These are phyloP conservation scores for Cyanidiococcus yangmingshanensis DNA, from an alignment of 23 red algal genomes.

Conservation along the genomic window DNA sequence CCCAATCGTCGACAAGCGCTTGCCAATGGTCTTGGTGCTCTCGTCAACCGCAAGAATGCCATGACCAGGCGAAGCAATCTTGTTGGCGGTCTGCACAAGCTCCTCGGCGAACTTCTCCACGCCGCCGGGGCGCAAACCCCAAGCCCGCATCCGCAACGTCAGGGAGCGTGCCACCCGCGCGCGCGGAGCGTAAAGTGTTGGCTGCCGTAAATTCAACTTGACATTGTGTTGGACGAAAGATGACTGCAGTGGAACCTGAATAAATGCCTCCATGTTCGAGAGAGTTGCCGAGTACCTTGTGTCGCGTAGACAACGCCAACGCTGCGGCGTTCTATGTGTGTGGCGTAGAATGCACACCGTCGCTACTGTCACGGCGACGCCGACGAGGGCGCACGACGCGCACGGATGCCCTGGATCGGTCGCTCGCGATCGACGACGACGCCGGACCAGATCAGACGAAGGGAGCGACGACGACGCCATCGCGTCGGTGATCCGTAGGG, in stretches of 20 bases:
- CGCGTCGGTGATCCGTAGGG: too few species aligned
- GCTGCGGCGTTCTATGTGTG: neutral
- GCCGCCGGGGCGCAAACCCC: constrained; percentile 24
- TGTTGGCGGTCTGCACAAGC: constrained; percentile 50
- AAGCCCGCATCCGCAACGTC: neutral
- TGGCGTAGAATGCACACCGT: neutral
- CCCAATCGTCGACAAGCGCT: constrained; percentile 88
- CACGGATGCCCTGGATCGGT: too few species aligned
- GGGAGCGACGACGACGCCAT: too few species aligned
- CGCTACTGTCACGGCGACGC: neutral
- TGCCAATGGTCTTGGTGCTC: constrained; percentile 95
- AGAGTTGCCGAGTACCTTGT: too few species aligned
- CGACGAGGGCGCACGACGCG: too few species aligned
- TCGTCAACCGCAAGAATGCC: constrained; percentile 97
- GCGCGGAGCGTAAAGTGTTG: neutral
- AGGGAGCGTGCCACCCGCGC: neutral
- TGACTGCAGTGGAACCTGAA: neutral
- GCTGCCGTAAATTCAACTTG: neutral
- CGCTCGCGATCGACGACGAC: too few species aligned
- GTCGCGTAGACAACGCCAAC: too few species aligned
- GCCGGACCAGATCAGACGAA: too few species aligned
- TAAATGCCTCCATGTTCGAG: neutral
- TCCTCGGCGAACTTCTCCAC: constrained; percentile 65
- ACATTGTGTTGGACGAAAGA: neutral
- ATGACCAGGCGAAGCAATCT: constrained; percentile 82